Percentiles rank a stretch among this genome's conserved stretches.
These are phyloP conservation scores for Pythium monospermum DNA, from an alignment of 352 stramenopile genomes.

Conservation along the genomic window DNA sequence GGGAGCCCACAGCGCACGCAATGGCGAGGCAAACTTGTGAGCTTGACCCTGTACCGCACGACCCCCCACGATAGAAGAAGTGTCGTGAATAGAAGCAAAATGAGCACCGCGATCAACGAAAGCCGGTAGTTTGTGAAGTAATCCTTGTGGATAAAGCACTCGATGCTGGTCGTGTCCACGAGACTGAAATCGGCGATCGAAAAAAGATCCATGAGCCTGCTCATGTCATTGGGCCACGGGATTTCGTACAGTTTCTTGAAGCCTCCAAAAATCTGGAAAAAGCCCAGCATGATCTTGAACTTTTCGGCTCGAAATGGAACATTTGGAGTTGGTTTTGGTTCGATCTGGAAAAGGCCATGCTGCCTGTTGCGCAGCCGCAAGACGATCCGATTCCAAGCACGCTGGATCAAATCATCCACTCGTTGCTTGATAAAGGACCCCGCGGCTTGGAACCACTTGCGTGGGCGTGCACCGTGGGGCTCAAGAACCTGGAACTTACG, in stretches of 20 bases:
- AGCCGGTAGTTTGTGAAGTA: slow-evolving; percentile 64
- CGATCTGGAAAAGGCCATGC: slow-evolving; percentile 38
- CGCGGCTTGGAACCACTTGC: slow-evolving; percentile 22
- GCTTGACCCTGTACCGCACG: slow-evolving; percentile 48
- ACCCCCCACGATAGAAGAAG: slow-evolving; percentile 46
- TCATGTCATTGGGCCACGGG: slow-evolving; percentile 56
- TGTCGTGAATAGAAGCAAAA: slow-evolving; percentile 28
- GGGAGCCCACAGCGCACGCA: slow-evolving; percentile 54
- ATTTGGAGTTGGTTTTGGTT: slow-evolving; percentile 14
- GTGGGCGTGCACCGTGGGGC: slow-evolving; percentile 8
- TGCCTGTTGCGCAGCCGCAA: background rate
- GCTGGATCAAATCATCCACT: slow-evolving; percentile 10
- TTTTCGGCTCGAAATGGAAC: slow-evolving; percentile 53
- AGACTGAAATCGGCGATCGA: slow-evolving; percentile 66
- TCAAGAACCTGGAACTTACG: slow-evolving; percentile 52
- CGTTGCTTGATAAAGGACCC: slow-evolving; percentile 24
- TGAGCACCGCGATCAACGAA: slow-evolving; percentile 35
- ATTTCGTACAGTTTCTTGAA: slow-evolving; percentile 78
- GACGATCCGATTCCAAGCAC: slow-evolving; percentile 8
- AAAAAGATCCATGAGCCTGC: slow-evolving; percentile 57
- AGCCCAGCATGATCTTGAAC: slow-evolving; percentile 74
- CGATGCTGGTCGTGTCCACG: slow-evolving; percentile 53
- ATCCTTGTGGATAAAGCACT: slow-evolving; percentile 58
- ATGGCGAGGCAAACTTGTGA: slow-evolving; percentile 48
- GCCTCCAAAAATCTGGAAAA: slow-evolving; percentile 71